phyloP scores from a whole-genome alignment of 345 rosid genomes.

The Eucalyptus curtisii region DNA sequence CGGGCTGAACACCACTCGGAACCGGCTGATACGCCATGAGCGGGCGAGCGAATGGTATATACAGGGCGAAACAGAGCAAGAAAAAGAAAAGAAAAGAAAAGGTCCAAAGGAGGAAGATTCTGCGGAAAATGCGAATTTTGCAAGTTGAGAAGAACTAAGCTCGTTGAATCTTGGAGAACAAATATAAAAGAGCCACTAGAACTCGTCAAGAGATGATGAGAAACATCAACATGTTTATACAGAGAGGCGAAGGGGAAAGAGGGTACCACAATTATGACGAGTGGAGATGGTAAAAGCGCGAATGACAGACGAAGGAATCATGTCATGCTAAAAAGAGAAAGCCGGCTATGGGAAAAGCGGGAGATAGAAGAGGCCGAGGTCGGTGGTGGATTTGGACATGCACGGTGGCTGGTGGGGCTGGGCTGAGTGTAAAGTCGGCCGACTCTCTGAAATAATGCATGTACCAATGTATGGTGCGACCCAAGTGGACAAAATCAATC shows the following conservation, averaged over 20 bases:
- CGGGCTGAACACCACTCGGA: constrained; percentile 46
- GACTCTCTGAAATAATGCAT: neutral
- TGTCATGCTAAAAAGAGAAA: neutral
- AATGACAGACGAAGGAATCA: neutral
- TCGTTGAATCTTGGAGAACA: neutral
- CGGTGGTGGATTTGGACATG: neutral
- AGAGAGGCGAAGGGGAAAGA: neutral
- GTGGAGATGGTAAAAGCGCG: neutral
- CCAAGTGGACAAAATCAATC: neutral
- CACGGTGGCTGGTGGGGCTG: neutral
- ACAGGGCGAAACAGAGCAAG: neutral
- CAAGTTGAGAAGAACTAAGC: neutral
- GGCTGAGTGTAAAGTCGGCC: neutral
- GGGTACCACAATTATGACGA: neutral
- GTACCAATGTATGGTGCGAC: neutral
- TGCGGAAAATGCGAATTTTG: neutral
- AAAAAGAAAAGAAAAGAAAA: neutral
- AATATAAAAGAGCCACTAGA: neutral
- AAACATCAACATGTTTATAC: neutral
- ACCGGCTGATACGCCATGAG: constrained; percentile 48
- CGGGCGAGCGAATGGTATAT: neutral
- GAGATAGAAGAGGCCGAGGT: neutral
- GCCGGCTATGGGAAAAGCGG: neutral
- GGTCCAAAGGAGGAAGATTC: neutral
- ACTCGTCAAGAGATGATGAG: neutral